Base-by-base conservation (phyloP, 192 early-diverging fungal species). In the Cladochytrium replicatum region DNA sequence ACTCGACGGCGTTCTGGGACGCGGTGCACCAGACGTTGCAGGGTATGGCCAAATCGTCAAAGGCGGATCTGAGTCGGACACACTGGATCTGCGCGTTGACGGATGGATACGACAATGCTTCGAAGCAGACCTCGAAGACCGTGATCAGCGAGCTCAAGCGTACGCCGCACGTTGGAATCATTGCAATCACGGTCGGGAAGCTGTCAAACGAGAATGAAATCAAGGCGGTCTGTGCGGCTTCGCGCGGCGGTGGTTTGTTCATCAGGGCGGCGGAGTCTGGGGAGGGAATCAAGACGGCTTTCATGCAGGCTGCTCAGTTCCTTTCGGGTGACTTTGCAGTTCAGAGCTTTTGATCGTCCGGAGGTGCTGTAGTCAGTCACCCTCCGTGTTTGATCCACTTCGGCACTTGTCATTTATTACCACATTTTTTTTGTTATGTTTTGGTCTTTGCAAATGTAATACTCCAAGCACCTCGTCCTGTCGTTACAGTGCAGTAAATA, bases 231-330 rank as follows among this genome's bases (percentile, higher is more conserved):
- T 37, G 34, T 17, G 34, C 13, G 13, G 34, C 34, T 13, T 13
- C 13, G 13, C 34, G 34, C 13, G 34, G 34, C 13, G 13, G 17
- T 13, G 34, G 34, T 13, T 37, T 37, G 34, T 37, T 37, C 17
- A 37, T 37, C 17, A 37, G 34, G 17, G 34, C 34, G 34, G 34
- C 13, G 13, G 17, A 48, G 19, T 17, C 28, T 48, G 22, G 41
- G 17, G 44, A 29, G 22, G 47, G 37, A 37, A 29, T 6, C 17
- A 22, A 48, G 21, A 29, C 17, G 41, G 9, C 47, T 48, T 48
- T n/a, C n/a, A n/a, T n/a, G n/a, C n/a, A n/a, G n/a, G n/a, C n/a
- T n/a, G n/a, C n/a, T n/a, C n/a, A n/a, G n/a, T n/a, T n/a, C n/a
- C n/a, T n/a, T n/a, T n/a, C n/a, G n/a, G n/a, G n/a, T n/a, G n/a